Conservation (phyloP, 208 protist genomes). For the Trypanosoma congolense region DNA sequence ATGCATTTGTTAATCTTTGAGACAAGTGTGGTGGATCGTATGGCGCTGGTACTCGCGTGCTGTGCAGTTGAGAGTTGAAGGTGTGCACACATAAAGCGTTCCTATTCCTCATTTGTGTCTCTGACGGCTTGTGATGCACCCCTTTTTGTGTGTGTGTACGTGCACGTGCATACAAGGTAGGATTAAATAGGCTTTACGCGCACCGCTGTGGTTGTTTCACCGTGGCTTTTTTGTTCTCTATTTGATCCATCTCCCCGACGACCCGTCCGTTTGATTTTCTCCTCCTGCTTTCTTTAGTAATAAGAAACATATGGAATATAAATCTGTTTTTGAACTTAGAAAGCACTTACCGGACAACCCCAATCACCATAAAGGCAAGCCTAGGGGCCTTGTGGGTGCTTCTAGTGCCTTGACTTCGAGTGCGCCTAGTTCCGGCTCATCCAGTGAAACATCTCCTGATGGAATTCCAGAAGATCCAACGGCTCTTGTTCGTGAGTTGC, state of each 20-base stretch:
- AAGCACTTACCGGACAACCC: slow-evolving; percentile 68
- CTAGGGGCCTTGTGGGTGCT: background rate
- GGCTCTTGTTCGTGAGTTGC: slow-evolving; percentile 77
- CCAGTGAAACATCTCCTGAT: slow-evolving; percentile 5
- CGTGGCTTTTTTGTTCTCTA: too few species aligned
- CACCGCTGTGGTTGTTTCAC: too few species aligned
- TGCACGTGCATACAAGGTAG: too few species aligned
- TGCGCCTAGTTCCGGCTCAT: slow-evolving; percentile 2
- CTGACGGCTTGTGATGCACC: too few species aligned
- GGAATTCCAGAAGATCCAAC: slow-evolving; percentile 74
- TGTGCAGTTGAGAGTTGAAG: too few species aligned
- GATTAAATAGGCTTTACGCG: too few species aligned
- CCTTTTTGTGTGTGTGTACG: too few species aligned
- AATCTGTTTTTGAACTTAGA: slow-evolving; percentile 83
- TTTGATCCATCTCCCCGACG: too few species aligned
- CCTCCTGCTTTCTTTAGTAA: background rate
- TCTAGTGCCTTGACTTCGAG: background rate
- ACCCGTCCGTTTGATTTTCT: slow-evolving; percentile 3
- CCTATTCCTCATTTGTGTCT: too few species aligned
- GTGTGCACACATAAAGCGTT: too few species aligned
- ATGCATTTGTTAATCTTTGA: slow-evolving; percentile 16
- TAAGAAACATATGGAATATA: slow-evolving; percentile 41
- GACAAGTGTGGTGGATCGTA: background rate
- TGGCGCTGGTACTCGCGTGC: slow-evolving; percentile 4
- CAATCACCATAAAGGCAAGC: slow-evolving; percentile 16